phyloP scores from a whole-genome alignment of 495 filamentous ascomycete genomes.

The Hyaloscypha hepaticicola region DNA sequence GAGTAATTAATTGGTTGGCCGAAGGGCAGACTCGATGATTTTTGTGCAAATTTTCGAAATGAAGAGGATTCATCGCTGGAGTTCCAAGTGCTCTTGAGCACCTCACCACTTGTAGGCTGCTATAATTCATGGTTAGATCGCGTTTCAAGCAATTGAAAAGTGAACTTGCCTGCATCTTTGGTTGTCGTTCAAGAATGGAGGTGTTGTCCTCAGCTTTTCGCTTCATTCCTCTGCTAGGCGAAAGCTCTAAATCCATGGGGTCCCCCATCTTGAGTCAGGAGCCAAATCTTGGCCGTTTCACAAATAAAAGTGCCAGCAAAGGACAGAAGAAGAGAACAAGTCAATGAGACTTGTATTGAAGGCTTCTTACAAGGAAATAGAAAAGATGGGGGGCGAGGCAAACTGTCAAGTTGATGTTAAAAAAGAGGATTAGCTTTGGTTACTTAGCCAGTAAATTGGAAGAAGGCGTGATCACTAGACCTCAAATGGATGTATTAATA shows the following conservation, averaged over 20 bases:
- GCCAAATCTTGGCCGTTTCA: neutral
- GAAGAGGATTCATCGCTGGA: slow-evolving; percentile 18
- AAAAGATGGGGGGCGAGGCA: neutral
- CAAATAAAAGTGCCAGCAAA: neutral
- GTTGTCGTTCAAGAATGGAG: slow-evolving; percentile 11
- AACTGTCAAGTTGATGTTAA: neutral
- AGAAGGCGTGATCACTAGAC: neutral
- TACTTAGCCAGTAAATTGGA: neutral
- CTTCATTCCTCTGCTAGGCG: slow-evolving; percentile 13
- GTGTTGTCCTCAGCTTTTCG: slow-evolving; percentile 21
- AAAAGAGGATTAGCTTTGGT: slow-evolving; percentile 5
- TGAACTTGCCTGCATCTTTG: slow-evolving; percentile 9
- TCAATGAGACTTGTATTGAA: neutral
- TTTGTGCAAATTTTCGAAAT: slow-evolving; percentile 29
- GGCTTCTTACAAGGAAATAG: neutral
- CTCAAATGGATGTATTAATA: neutral
- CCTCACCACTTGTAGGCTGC: slow-evolving; percentile 24
- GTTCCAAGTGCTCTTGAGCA: slow-evolving; percentile 31
- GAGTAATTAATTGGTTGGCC: slow-evolving; percentile 56
- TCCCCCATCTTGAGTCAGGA: slow-evolving; percentile 23
- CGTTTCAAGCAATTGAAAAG: neutral
- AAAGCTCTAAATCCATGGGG: slow-evolving; percentile 22
- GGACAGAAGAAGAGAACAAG: neutral
- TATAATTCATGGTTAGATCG: slow-evolving; percentile 1
- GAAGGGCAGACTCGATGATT: slow-evolving; percentile 61